phyloP scores from a whole-genome alignment of 495 filamentous ascomycete species.

The Niebla homalea region DNA sequence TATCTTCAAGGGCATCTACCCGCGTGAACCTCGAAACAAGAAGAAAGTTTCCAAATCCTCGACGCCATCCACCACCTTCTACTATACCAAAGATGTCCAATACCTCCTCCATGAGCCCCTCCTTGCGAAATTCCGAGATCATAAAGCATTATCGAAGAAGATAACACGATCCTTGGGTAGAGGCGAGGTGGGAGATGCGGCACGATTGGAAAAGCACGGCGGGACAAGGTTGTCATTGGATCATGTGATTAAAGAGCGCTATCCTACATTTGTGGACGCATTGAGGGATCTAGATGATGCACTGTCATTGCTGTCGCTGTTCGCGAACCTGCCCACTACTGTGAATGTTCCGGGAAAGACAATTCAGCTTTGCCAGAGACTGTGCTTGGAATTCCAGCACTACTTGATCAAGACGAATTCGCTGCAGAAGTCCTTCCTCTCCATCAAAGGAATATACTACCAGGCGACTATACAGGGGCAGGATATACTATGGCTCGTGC shows the following conservation, averaged over 20 bases:
- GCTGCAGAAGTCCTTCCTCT: constrained; percentile 87
- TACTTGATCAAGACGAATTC: constrained; percentile 86
- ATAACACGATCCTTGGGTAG: constrained; percentile 81
- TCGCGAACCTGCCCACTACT: constrained; percentile 88
- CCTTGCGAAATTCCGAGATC: constrained; percentile 89
- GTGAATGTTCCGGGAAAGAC: constrained; percentile 80
- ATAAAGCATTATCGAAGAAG: constrained; percentile 93
- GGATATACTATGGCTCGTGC: constrained; percentile 92
- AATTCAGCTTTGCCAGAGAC: constrained; percentile 77
- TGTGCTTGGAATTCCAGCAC: constrained; percentile 91
- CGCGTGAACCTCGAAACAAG: constrained; percentile 87
- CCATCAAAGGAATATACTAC: constrained; percentile 99
- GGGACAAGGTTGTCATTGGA: constrained; percentile 80
- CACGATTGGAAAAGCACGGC: constrained; percentile 68
- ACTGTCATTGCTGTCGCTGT: constrained; percentile 90
- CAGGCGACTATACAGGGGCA: constrained; percentile 98
- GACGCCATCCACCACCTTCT: constrained; percentile 87
- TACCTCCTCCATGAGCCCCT: constrained; percentile 95
- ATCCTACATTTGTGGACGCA: constrained; percentile 93
- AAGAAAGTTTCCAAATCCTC: constrained; percentile 90
- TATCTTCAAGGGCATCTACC: constrained; percentile 98
- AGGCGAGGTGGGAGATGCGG: constrained; percentile 78
- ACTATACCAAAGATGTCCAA: constrained; percentile 98
- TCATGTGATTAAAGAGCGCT: constrained; percentile 94
- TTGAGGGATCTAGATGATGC: constrained; percentile 93